A percentile compares a stretch with the other conserved stretches of the same genome.
Conservation (phyloP, 345 rosid genomes). For the Geranium rotundifolium region DNA sequence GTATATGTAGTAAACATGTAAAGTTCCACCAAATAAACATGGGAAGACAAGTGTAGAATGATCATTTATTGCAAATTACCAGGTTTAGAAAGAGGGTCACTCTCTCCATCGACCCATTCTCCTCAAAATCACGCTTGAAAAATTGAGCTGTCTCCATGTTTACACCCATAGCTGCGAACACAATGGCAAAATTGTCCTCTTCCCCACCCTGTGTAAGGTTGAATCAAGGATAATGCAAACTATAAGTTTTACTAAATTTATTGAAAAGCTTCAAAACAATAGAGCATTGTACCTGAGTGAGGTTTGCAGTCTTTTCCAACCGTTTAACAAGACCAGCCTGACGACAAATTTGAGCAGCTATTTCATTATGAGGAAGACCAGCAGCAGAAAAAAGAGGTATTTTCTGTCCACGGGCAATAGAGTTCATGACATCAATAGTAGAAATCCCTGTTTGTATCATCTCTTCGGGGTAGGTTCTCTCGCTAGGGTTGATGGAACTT, state of each 20-base stretch:
- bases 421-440: constrained; percentile 95
- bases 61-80: constrained; percentile 24
- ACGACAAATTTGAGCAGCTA: constrained; percentile 97
- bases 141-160: constrained; percentile 98
- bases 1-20: neutral
- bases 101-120: constrained; percentile 98
- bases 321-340: constrained; percentile 97
- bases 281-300: constrained; percentile 38
- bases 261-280: neutral
- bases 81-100: constrained; percentile 85
- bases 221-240: neutral
- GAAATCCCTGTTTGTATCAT: constrained; percentile 98
- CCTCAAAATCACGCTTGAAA: constrained; percentile 96
- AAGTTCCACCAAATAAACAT: neutral
- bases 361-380: constrained; percentile 98
- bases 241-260: neutral
- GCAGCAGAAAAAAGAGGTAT: constrained; percentile 98
- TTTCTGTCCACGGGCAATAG: constrained; percentile 96
- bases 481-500: constrained; percentile 96
- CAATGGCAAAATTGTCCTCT: constrained; percentile 96
- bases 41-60: neutral
- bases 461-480: constrained; percentile 96
- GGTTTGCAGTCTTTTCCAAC: constrained; percentile 60
- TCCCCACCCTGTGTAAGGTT: constrained; percentile 38
- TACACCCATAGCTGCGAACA: constrained; percentile 98